Evolutionary conservation across 352 stramenopile genomes (phyloP), one percentile per base, ranked within the genome.

Genomic region (Pythium volutum): DNA sequence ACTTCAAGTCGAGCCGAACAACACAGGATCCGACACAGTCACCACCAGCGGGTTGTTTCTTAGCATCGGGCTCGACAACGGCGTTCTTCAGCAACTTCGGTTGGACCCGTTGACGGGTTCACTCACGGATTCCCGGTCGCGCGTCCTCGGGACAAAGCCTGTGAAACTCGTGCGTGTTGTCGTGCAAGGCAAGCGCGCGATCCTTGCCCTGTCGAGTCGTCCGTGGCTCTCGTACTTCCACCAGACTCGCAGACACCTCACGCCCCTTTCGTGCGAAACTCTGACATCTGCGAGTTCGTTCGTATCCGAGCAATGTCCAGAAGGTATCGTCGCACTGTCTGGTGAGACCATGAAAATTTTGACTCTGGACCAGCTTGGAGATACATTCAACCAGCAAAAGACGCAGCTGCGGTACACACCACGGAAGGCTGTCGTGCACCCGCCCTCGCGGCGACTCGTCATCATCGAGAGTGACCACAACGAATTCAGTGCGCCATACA

Each of bases 401-500:
- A 74, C 97, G 4, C 86, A 91, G 41, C 74, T 99, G n/a, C 81
- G 96, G 16, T 99, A 99, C 76, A 99, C 98, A 4, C 98, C 98
- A 39, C 91, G 97, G 49, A 88, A 97, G 70, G 97, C 98, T 47
- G 92, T 97, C 3, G 68, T 98, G 10, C 80, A 99, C 47, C 86
- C 85, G 9, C 69, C 80, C 14, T 89, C 81, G 10, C 76, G 91
- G 54, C 79, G 97, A 43, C 71, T 99, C 3, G 80, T 98, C 34
- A 74, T 99, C n/a, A 91, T 99, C 54, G 97, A 99, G 77, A 97
- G 88, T 46, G 98, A 99, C 69, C 93, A 98, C 70, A 99, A 99
- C 69, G 93, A 98, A 43, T 98, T 92, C 57, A 93, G 87, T 41
- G 79, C 89, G 33, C 87, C 92, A 41, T 94, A 98, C 69, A 98